phyloP scores from a whole-genome alignment of 2,329 filamentous ascomycete genomes.

The Nemania serpens region DNA sequence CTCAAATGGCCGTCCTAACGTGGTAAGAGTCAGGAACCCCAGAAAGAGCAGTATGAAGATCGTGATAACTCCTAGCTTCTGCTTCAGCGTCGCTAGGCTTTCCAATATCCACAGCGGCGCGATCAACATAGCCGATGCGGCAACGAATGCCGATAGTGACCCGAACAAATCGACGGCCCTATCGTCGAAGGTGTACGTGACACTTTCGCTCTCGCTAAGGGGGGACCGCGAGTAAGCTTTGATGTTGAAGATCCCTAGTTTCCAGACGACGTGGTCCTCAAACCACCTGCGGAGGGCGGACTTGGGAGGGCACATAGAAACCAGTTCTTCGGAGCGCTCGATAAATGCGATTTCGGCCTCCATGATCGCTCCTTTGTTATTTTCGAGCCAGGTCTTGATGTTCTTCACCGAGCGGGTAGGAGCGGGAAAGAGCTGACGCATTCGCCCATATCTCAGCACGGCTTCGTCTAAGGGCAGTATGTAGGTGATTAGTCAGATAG shows the following conservation, averaged over 20 bases:
- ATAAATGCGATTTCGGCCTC: constrained; percentile 9
- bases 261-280: constrained; percentile 58
- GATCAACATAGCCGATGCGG: constrained; percentile 30
- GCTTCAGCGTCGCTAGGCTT: not conserved
- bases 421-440: constrained; percentile 5
- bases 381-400: constrained; percentile 6
- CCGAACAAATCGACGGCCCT: not conserved
- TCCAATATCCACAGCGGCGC: not conserved
- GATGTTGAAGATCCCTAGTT: constrained; percentile 50
- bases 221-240: no score
- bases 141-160: constrained; percentile 20
- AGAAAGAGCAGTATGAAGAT: not conserved
- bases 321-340: constrained; percentile 1
- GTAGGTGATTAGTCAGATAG: no score
- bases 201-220: not conserved
- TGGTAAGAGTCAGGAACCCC: not conserved
- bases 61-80: constrained; percentile 41
- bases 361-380: constrained; percentile 11
- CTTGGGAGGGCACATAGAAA: constrained; percentile 4
- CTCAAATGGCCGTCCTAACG: constrained; percentile 6
- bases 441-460: constrained; percentile 1
- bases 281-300: constrained; percentile 8
- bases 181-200: not conserved
- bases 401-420: not conserved
- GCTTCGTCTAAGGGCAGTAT: not conserved